Percentiles rank a stretch among this genome's conserved stretches.
Evolutionary conservation across 202 grass and related monocot genomes (phyloP).

Genomic region (Elaeis oleifera): DNA sequence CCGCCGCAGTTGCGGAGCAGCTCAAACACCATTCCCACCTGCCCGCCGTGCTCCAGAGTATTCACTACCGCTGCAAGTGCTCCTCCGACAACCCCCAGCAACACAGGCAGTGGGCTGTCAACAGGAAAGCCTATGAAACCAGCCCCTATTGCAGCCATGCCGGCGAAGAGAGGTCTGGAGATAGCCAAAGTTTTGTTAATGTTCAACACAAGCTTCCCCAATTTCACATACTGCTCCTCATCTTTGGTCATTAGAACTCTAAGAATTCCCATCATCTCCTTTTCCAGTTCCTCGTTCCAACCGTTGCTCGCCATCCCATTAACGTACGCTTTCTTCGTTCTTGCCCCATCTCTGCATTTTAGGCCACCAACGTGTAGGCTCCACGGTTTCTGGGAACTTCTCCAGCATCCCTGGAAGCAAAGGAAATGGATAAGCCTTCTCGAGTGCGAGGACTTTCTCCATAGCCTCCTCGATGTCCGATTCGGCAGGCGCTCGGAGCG

Average conservation of each 20-base stretch:
- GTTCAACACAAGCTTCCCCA: conserved; percentile 15
- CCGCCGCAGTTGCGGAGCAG: conserved; percentile 41
- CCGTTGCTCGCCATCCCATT: conserved; percentile 23
- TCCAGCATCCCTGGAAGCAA: neutral
- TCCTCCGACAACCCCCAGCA: conserved; percentile 22
- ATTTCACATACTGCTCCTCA: conserved; percentile 26
- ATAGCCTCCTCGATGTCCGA: neutral
- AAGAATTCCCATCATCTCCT: conserved; percentile 44
- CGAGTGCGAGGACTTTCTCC: neutral
- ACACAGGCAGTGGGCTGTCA: neutral
- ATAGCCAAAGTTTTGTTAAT: conserved; percentile 37
- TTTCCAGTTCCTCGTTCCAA: conserved; percentile 51
- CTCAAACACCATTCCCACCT: conserved; percentile 73
- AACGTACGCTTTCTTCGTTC: too few relatives aligned
- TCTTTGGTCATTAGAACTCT: conserved; percentile 44
- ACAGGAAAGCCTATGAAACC: conserved; percentile 25
- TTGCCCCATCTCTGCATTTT: neutral
- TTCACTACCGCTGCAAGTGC: conserved; percentile 38
- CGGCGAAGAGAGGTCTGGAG: conserved; percentile 26
- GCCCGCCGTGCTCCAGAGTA: conserved; percentile 48
- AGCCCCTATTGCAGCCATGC: conserved; percentile 26
- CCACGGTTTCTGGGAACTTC: neutral
- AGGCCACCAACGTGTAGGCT: neutral
- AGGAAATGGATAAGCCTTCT: neutral
- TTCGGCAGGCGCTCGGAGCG: neutral